phyloP scores from a whole-genome alignment of 1,139 yeast genomes.

The Suhomyces choctaworum region DNA sequence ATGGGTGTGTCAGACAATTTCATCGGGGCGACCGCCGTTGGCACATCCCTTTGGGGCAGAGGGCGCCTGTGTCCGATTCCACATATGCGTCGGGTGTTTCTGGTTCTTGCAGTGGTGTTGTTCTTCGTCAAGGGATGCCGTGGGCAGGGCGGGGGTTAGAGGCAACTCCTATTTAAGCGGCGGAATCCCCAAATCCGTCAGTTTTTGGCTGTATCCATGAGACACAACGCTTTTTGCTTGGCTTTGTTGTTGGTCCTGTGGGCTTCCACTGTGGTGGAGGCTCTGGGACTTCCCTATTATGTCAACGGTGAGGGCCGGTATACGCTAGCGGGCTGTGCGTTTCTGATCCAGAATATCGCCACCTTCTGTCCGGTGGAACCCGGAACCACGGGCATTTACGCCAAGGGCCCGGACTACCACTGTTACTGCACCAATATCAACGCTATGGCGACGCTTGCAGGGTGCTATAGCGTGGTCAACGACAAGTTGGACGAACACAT shows the following conservation, averaged over 20 bases:
- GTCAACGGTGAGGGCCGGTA: neutral
- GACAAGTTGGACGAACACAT: neutral
- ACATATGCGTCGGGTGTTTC: too few relatives aligned
- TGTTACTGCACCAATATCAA: constrained; percentile 4
- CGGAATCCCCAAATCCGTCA: too few relatives aligned
- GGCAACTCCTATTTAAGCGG: neutral
- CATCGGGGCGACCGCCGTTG: too few relatives aligned
- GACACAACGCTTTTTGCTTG: too few relatives aligned
- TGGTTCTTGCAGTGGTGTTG: too few relatives aligned
- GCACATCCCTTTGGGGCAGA: too few relatives aligned
- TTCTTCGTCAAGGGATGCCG: neutral
- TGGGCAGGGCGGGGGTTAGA: neutral
- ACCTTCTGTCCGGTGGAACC: neutral
- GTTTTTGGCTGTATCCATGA: too few relatives aligned
- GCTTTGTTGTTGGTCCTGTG: too few relatives aligned
- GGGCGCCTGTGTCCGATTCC: too few relatives aligned
- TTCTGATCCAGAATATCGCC: constrained; percentile 1
- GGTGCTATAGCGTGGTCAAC: constrained; percentile 1
- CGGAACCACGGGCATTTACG: neutral
- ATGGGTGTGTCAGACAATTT: too few relatives aligned
- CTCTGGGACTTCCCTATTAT: neutral
- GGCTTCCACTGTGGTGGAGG: neutral
- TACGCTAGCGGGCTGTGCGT: neutral
- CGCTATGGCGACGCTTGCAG: constrained; percentile 7
- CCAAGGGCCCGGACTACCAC: neutral